These are phyloP conservation scores for Chlamydomonas sphaeroides DNA, from an alignment of 139 green algal species.

Conservation along the genomic window DNA sequence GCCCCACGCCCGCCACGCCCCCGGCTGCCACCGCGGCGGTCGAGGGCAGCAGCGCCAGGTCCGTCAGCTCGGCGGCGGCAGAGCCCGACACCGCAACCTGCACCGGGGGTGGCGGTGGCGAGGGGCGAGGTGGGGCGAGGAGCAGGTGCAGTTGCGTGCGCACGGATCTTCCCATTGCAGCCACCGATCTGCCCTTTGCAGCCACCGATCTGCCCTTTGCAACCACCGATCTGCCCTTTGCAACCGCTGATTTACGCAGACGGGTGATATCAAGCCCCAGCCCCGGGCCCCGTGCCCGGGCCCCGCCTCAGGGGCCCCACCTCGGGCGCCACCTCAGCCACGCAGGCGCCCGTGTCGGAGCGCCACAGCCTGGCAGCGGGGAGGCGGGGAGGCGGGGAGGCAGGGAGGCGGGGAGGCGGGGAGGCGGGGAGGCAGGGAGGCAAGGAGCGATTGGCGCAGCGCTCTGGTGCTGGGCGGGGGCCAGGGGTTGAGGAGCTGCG, in stretches of 20 bases:
- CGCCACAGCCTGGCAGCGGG: slow-evolving; percentile 67
- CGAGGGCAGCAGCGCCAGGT: slow-evolving; percentile 66
- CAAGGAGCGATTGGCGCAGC: no score
- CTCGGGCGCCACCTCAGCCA: slow-evolving; percentile 30
- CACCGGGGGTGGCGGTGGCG: no score
- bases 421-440: no score
- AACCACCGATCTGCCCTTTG: no score
- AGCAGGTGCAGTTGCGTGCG: no score
- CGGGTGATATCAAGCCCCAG: no score
- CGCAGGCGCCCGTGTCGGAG: slow-evolving; percentile 70
- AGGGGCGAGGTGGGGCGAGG: no score
- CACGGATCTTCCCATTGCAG: neutral
- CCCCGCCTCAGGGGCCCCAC: no score
- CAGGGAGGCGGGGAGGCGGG: neutral
- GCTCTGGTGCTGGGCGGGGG: no score
- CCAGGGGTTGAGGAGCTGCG: no score
- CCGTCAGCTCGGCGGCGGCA: slow-evolving; percentile 57
- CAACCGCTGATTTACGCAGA: no score
- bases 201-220: neutral
- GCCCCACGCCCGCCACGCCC: slow-evolving; percentile 16
- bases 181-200: neutral
- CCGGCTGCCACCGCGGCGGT: neutral
- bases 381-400: neutral
- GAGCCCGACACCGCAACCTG: slow-evolving; percentile 34
- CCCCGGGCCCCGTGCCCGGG: no score